Base-by-base conservation (phyloP, 805 yeast genomes). In the Yarrowia deformans region DNA sequence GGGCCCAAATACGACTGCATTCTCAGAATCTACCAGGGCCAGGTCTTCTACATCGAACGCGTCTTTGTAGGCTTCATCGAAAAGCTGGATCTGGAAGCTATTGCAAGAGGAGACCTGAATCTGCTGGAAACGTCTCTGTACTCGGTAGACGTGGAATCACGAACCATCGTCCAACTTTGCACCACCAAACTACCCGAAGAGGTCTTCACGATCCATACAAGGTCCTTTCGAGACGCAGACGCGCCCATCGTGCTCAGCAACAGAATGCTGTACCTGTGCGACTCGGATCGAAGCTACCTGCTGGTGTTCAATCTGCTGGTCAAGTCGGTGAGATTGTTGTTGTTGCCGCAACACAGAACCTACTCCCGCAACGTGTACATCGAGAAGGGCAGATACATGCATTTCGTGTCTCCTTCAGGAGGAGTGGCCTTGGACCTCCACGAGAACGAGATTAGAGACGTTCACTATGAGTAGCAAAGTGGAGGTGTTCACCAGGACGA, bases 321-420 rank as follows among this genome's bases (percentile, higher is more conserved):
- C n/a, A 39, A 55, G 34, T 55, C 61, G 5, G 61, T 55, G 1
- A 19, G 61, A 9, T 37, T 55, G 18, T n/a, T 55, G 13, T 46
- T 55, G 10, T 37, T 55, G 37, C 61, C 61, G 1, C 61, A 40
- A 9, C 29, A 55, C 14, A 34, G 61, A 39, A 39, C 37, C 0
- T 55, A 55, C 61, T 55, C 61, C 8, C 14, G 46, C 29, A 55
- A 55, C 35, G 61, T 55, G 46, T 40, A 55, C 45, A 40, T 55
- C n/a, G 46, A 55, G 5, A 16, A 40, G 23, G 46, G 39, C 1
- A 39, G 61, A 29, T 40, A 55, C 16, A 14, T 55, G 61, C 61
- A 55, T 23, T 55, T 55, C 14, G 35, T 23, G 32, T 23, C 35
- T 13, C 37, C 29, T 3, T 3, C 14, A 1, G 46, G 39, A 23